A percentile compares a stretch with the other conserved stretches of the same genome.
phyloP scores from a whole-genome alignment of 2,329 filamentous ascomycete species.

The Xylaria multiplex region DNA sequence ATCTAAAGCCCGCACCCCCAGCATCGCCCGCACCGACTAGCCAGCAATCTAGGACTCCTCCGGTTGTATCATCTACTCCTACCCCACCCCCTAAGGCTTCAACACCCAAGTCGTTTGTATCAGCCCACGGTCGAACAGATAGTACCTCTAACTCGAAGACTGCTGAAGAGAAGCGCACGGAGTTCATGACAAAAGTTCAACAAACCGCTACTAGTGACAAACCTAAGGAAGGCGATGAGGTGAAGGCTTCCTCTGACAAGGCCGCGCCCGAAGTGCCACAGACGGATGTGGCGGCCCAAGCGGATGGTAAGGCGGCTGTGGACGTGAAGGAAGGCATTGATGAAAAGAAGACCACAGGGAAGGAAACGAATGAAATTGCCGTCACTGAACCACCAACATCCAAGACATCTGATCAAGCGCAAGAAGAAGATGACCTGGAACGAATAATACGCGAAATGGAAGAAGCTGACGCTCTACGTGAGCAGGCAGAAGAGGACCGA shows the following conservation, averaged over 20 bases:
- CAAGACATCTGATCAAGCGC: slow-evolving; percentile 54
- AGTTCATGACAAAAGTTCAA: slow-evolving; percentile 83
- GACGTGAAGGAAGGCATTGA: slow-evolving; percentile 48
- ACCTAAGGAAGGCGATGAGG: slow-evolving; percentile 59
- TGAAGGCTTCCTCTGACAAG: slow-evolving; percentile 49
- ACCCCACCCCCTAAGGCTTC: slow-evolving; percentile 82
- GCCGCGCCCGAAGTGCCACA: slow-evolving; percentile 43
- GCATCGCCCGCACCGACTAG: slow-evolving; percentile 65
- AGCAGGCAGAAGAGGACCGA: slow-evolving; percentile 59
- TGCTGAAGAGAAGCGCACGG: slow-evolving; percentile 81
- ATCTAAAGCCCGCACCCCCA: slow-evolving; percentile 60
- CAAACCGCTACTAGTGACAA: slow-evolving; percentile 61
- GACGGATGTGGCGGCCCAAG: slow-evolving; percentile 32
- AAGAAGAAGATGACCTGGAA: slow-evolving; percentile 62
- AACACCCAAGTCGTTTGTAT: slow-evolving; percentile 60
- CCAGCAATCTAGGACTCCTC: slow-evolving; percentile 71
- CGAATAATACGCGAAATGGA: slow-evolving; percentile 72
- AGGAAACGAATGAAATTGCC: slow-evolving; percentile 46
- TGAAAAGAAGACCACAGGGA: slow-evolving; percentile 43
- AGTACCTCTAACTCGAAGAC: slow-evolving; percentile 76
- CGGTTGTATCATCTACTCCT: slow-evolving; percentile 77
- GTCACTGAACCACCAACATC: slow-evolving; percentile 45
- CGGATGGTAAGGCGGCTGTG: slow-evolving; percentile 49
- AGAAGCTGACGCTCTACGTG: slow-evolving; percentile 62
- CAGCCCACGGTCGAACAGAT: slow-evolving; percentile 76